Evolutionary conservation across 169 alveolate genomes (phyloP), one percentile per base, ranked within the genome.

Genomic region (Eimeria necatrix): DNA sequence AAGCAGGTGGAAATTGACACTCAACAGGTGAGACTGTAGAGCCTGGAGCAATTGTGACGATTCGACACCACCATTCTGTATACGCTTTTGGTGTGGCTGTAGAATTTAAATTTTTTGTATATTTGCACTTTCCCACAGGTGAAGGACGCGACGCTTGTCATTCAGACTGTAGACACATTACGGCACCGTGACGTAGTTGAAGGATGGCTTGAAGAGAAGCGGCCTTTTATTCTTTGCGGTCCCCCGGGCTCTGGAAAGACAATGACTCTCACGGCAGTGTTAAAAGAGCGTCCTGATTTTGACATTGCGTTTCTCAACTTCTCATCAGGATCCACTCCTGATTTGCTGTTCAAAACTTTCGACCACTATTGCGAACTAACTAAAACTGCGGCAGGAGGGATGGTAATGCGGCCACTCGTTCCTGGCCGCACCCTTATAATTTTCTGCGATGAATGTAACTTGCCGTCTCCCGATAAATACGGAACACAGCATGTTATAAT

Each of bases 171-270:
- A 76, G 99, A 99, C 96, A 99, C 99, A 1, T 97, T 99, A 51
- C 97, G 99, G 85, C 99, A 99, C 95, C 98, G 98, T 93, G 99
- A 98, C 56, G 99, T 98, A 26, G 96, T 99, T 51, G 98, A 99
- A 74, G 98, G 99, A 0, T 99, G 99, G 99, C 95, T 99, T 0
- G 97, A 98, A 93, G 99, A 98, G 94, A 98, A 98, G 93, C 97
- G 99, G 92, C 99, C 99, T n/a, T 99, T 99, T 96, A 97, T 99
- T 95, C 97, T 99, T 85, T 99, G 99, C 96, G 99, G 99, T 16
- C 99, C 99, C 4, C 99, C 99, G 2, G 95, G 99, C 53, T 98
- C 99, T 61, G 99, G 99, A 60, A 99, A 99, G 97, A 98, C 99
- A 7, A 99, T 99, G 99, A 99, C 99, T 46, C 96, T 99, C 93